Percentiles rank a stretch among this genome's conserved stretches.
These are phyloP conservation scores for Dioscorea dumetorum DNA, from an alignment of 106 monocot species.

Conservation along the genomic window DNA sequence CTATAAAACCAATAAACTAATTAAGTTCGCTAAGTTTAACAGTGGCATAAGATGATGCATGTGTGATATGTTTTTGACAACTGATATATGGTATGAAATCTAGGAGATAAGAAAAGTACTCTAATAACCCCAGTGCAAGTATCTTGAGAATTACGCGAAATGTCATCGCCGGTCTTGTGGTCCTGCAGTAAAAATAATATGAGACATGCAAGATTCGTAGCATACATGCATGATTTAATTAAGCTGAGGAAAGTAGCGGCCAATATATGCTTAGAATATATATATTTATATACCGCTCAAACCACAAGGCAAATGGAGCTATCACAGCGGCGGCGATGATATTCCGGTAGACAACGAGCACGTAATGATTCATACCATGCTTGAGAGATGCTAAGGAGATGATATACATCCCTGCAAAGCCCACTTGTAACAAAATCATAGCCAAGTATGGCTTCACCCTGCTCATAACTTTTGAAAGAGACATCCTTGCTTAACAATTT, in stretches of 20 bases:
- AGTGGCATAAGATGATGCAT: too few relatives aligned
- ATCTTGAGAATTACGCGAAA: slow-evolving; percentile 47
- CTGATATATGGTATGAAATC: background rate
- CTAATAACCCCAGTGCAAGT: slow-evolving; percentile 47
- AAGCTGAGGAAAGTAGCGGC: too few relatives aligned
- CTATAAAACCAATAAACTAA: too few relatives aligned
- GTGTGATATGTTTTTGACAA: too few relatives aligned
- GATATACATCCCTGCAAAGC: slow-evolving; percentile 38
- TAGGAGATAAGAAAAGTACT: slow-evolving; percentile 22
- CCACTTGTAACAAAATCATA: slow-evolving; percentile 52
- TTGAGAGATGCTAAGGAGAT: slow-evolving; percentile 40
- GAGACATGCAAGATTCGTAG: background rate
- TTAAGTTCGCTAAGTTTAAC: too few relatives aligned
- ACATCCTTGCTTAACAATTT: slow-evolving; percentile 3
- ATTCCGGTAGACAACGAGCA: slow-evolving; percentile 63
- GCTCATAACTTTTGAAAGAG: background rate
- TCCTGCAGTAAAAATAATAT: slow-evolving; percentile 26
- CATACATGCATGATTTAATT: too few relatives aligned
- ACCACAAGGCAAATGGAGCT: slow-evolving; percentile 43
- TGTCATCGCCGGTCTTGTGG: slow-evolving; percentile 64
- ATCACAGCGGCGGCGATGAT: slow-evolving; percentile 35
- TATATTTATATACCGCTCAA: slow-evolving; percentile 37
- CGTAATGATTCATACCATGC: slow-evolving; percentile 52
- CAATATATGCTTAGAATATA: too few relatives aligned
- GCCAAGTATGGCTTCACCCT: slow-evolving; percentile 41